Conservation (phyloP, 2,329 filamentous ascomycete species). For the Aspergillus nomiae region DNA sequence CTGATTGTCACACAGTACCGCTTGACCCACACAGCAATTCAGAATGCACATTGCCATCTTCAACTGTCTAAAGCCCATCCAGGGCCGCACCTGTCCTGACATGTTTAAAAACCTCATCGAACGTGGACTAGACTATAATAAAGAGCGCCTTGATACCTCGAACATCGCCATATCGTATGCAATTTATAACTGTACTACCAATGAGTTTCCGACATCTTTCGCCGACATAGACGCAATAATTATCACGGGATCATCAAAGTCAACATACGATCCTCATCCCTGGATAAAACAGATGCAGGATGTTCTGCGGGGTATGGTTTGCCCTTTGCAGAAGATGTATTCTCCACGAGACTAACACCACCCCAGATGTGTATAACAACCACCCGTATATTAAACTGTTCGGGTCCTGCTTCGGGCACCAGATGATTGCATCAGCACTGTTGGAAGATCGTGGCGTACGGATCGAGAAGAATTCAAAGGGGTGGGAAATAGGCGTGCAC, state of each 20-base stretch:
- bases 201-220: background rate
- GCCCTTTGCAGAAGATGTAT: rapidly evolving
- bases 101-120: background rate
- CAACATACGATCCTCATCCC: background rate
- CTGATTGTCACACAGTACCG: conserved; percentile 26
- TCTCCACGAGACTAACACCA: background rate
- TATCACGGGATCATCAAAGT: background rate
- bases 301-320: background rate
- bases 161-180: background rate
- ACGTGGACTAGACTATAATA: background rate
- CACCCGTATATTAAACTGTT: background rate
- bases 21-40: no score
- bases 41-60: background rate
- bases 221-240: background rate
- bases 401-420: background rate
- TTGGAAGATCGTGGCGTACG: background rate
- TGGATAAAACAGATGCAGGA: background rate
- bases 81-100: background rate
- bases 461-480: background rate
- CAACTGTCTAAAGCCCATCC: background rate
- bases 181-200: background rate
- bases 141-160: background rate
- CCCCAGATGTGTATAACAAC: background rate
- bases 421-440: background rate
- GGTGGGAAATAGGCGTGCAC: background rate